These are phyloP conservation scores for Angomonas deanei DNA, from an alignment of 208 protist species.

Conservation along the genomic window DNA sequence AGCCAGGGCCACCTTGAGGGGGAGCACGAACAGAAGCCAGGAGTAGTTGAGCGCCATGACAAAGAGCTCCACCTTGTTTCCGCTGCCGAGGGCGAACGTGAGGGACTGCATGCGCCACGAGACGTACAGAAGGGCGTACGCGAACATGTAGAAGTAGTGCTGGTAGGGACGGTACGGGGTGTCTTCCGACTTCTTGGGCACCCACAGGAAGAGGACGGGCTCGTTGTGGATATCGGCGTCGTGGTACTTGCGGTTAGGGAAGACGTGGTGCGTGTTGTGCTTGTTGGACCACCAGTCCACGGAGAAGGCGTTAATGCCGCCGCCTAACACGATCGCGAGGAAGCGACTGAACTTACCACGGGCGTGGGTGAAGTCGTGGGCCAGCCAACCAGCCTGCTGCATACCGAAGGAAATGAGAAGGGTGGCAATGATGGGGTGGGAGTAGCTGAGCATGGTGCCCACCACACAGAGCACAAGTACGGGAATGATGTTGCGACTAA, in stretches of 20 bases:
- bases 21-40: conserved; percentile 49
- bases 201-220: conserved; percentile 63
- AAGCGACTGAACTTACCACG: conserved; percentile 39
- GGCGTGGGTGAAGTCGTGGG: conserved; percentile 64
- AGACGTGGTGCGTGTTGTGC: conserved; percentile 81
- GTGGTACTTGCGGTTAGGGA: conserved; percentile 63
- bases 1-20: conserved; percentile 53
- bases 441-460: conserved; percentile 48
- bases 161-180: conserved; percentile 53
- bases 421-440: conserved; percentile 41
- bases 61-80: conserved; percentile 48
- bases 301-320: conserved; percentile 61
- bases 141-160: conserved; percentile 60
- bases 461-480: conserved; percentile 45
- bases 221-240: conserved; percentile 83
- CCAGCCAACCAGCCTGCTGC: conserved; percentile 80
- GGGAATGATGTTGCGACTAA: conserved; percentile 62
- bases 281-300: conserved; percentile 73
- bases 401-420: conserved; percentile 66
- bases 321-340: conserved; percentile 39
- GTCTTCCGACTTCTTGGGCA: conserved; percentile 48
- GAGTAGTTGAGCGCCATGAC: conserved; percentile 66
- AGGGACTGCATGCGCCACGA: conserved; percentile 80
- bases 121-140: conserved; percentile 68
- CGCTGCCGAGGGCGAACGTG: conserved; percentile 43